These are phyloP conservation scores for Cryptococcus neoformans DNA, from an alignment of 1,284 basidiomycete species.

Conservation along the genomic window DNA sequence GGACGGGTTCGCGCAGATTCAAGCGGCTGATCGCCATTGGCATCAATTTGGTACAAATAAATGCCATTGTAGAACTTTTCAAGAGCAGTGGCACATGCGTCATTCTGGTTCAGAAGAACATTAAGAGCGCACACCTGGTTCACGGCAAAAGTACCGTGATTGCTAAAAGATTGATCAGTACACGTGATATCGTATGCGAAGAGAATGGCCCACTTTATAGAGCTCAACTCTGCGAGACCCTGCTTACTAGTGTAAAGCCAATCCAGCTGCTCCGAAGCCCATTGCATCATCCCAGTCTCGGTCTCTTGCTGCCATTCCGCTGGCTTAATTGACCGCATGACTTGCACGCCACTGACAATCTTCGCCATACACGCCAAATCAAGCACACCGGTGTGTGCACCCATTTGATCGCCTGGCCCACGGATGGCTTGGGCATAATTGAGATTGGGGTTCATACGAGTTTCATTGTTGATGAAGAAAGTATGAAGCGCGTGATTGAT, in stretches of 20 bases:
- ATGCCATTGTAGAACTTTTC: constrained; percentile 27
- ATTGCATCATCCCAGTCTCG: constrained; percentile 15
- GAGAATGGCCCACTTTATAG: constrained; percentile 21
- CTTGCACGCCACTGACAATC: constrained; percentile 19
- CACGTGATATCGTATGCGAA: too few relatives aligned
- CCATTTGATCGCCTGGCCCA: constrained; percentile 51
- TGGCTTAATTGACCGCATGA: constrained; percentile 17
- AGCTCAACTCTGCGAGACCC: constrained; percentile 24
- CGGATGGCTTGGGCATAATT: constrained; percentile 64
- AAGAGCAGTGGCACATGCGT: constrained; percentile 15
- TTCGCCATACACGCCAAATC: constrained; percentile 27
- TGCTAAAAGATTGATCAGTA: constrained; percentile 13
- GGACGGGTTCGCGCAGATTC: constrained; percentile 15
- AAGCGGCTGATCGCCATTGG: constrained; percentile 29
- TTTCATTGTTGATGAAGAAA: constrained; percentile 57
- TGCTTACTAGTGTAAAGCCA: constrained; percentile 21
- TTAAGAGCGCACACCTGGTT: constrained; percentile 33
- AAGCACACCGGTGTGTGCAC: constrained; percentile 25
- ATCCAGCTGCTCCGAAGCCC: constrained; percentile 18
- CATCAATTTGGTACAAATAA: constrained; percentile 32
- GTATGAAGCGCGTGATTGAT: constrained; percentile 16
- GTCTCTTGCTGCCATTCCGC: constrained; percentile 17
- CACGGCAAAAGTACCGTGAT: constrained; percentile 41
- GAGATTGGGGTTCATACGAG: constrained; percentile 65
- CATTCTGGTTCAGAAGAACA: constrained; percentile 9